Evolutionary conservation across 257 asterid genomes (phyloP).

Genomic region (Primulina eburnea): DNA sequence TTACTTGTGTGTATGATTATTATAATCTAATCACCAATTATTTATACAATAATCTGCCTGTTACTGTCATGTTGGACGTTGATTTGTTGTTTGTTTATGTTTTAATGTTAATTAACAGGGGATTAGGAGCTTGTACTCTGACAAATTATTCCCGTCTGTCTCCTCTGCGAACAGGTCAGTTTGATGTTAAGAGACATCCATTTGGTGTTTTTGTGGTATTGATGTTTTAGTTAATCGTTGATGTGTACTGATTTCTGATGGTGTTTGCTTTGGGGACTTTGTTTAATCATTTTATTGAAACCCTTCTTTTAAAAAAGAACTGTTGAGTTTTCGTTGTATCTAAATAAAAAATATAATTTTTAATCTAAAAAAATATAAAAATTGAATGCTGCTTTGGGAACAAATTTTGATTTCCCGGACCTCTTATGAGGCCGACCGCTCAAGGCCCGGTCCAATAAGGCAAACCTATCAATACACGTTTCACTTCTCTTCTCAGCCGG

Average conservation of each 20-base stretch:
- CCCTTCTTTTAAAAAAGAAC: not conserved
- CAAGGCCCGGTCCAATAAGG: no score
- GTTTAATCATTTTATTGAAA: not conserved
- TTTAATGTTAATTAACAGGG: conserved; percentile 30
- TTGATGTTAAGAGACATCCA: not conserved
- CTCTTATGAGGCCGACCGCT: no score
- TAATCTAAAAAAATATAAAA: no score
- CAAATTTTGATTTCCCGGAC: no score
- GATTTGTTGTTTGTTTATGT: conserved; percentile 17
- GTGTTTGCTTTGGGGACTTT: not conserved
- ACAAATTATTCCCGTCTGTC: conserved; percentile 29
- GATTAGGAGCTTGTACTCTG: conserved; percentile 38
- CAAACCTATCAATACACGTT: no score
- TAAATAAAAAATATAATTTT: no score
- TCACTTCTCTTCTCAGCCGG: no score
- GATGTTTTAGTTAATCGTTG: not conserved
- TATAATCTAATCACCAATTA: not conserved
- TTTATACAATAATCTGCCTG: not conserved
- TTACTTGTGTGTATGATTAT: not conserved
- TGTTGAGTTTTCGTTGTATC: not conserved
- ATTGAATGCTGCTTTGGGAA: no score
- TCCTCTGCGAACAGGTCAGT: conserved; percentile 57
- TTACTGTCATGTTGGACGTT: not conserved
- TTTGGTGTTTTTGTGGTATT: not conserved
- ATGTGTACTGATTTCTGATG: not conserved